Evolutionary conservation across 192 early-diverging fungal genomes (phyloP), one percentile per base, ranked within the genome.

Genomic region (Backusella macrospora): DNA sequence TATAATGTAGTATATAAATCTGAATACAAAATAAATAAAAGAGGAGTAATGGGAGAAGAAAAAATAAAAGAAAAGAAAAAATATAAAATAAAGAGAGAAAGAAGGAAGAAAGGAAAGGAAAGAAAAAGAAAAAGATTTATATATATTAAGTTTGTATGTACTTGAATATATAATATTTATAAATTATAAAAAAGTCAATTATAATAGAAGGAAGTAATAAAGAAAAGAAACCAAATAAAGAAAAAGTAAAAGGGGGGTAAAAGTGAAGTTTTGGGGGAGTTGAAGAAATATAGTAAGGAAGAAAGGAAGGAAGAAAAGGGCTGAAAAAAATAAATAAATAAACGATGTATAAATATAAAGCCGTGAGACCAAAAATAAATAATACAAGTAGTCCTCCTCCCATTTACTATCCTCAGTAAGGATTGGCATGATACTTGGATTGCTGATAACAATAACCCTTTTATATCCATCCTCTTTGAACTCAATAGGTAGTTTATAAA

Each of bases 61-160:
- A 48, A 42, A 76, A 68, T 12, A 71, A 64, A 66, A 62, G 70
- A 73, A 62, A 64, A 75, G 34, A 63, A 65, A 66, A 38, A 48
- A 74, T 66, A 69, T 45, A 67, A 68, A 64, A 64, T 62, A 66
- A 65, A 38, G 59, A 62, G 26, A 49, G 59, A 66, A 29, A 13
- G 18, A n/a, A 42, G 8, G 40, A n/a, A 66, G 38, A 39, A 65
- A n/a, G 38, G 39, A 65, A 18, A n/a, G 16, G 44, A 77, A 65
- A 70, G 26, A 44, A 73, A 71, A 52, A 52, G 47, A 70, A 39
- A 23, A 55, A 49, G 23, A 40, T 9, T 6, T 43, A 43, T 59
- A 59, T 59, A 59, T 26, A 59, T 59, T 59, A 59, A 26, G 26
- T 59, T 26, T 59, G 26, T 59, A 26, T 59, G 26, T 59, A 59